Base-by-base conservation (phyloP, 257 asterid species). In the Fraxinus cuspidata region DNA sequence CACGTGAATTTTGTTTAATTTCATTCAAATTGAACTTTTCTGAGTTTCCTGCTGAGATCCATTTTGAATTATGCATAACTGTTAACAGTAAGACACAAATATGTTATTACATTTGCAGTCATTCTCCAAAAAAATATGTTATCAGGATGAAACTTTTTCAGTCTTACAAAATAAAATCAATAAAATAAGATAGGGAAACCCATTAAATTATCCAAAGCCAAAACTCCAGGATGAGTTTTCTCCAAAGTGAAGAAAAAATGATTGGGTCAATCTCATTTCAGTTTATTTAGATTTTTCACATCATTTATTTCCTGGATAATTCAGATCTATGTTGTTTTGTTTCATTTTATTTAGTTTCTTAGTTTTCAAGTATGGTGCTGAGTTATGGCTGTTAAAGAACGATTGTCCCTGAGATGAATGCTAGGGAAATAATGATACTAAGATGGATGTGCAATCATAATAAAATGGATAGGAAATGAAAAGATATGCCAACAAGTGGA, bases 1-100 rank as follows among this genome's bases (percentile, higher is more conserved):
- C 8, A 44, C 37, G 18, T 47, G 42, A 69, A 51, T 49, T 29
- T 31, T 72, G 15, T 51, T 42, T 53, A 29, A 44, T 32, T 31
- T 74, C 37, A 69, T 60, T 21, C n/a, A 70, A 42, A 75, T 19
- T 35, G 56, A 67, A 65, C 72, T 80, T 5, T 49, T 8, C 79
- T 37, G 37, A 28, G 37, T 69, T 63, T 66, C 74, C n/a, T 16
- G 66, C 49, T 66, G 70, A 10, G 69, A 23, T 25, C 27, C 19
- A 63, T 63, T 63, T 63, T 27, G 7, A 11, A 27, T 25, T 25
- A 63, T 63, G 7, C 7, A 63, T 63, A 25, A 63, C 69, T 27
- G 35, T 31, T 27, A 63, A 25, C 3, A 63, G 9, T 13, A 25
- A 63, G 7, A 63, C 18, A 25, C 32, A 63, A 5, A 27, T 9